Percentiles rank a stretch among this genome's conserved stretches.
These are phyloP conservation scores for Hyaloscypha hepaticicola DNA, from an alignment of 495 filamentous ascomycete genomes.

Conservation along the genomic window DNA sequence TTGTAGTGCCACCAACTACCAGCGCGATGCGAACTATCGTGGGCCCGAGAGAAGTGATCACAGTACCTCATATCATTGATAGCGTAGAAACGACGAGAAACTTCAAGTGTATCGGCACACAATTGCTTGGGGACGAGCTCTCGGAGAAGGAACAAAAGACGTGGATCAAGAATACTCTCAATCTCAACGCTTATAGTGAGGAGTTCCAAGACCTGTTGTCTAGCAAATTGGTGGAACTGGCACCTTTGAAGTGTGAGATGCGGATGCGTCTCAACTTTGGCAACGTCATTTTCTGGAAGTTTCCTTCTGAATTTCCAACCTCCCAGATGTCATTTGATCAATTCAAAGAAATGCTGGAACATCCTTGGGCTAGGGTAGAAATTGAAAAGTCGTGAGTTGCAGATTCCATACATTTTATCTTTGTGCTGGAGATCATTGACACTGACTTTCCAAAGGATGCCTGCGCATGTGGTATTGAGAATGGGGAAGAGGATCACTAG, in stretches of 20 bases:
- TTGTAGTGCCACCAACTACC: conserved; percentile 41
- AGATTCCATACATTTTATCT: too few species aligned
- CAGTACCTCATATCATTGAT: not conserved
- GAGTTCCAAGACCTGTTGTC: conserved; percentile 26
- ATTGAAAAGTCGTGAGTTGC: conserved; percentile 39
- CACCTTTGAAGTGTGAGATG: conserved; percentile 36
- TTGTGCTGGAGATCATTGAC: not conserved
- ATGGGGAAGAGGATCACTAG: conserved; percentile 16
- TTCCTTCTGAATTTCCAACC: conserved; percentile 19
- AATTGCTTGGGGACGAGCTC: conserved; percentile 14
- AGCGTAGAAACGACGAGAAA: not conserved
- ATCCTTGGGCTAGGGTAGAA: conserved; percentile 30
- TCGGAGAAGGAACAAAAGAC: not conserved
- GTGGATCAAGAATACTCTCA: conserved; percentile 10
- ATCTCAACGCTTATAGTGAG: conserved; percentile 4
- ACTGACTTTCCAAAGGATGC: conserved; percentile 2
- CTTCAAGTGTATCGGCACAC: not conserved
- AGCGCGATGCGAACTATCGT: conserved; percentile 15
- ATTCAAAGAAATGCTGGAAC: conserved; percentile 47
- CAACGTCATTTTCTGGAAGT: conserved; percentile 47
- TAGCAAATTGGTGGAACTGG: conserved; percentile 29
- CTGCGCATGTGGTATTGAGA: conserved; percentile 4
- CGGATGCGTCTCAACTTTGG: conserved; percentile 60
- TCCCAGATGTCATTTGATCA: conserved; percentile 45
- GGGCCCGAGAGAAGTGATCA: conserved; percentile 1